These are phyloP conservation scores for Obelidium mucronatum DNA, from an alignment of 192 early-diverging fungal species.

Conservation along the genomic window DNA sequence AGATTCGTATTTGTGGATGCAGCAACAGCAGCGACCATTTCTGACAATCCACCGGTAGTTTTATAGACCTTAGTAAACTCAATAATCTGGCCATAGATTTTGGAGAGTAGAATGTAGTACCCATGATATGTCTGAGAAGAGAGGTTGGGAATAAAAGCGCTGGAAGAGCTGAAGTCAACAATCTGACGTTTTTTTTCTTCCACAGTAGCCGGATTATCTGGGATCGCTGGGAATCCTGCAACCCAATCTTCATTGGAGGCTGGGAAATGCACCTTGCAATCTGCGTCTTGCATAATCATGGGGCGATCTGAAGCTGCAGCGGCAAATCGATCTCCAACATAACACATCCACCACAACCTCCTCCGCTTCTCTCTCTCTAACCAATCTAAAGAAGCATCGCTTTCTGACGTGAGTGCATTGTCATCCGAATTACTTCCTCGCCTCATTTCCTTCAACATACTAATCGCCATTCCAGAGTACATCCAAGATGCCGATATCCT, in stretches of 20 bases:
- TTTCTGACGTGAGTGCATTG: conserved; percentile 8
- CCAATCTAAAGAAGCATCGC: conserved; percentile 31
- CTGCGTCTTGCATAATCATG: conserved; percentile 53
- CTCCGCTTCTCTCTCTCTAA: conserved; percentile 50
- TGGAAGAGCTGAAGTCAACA: conserved; percentile 42
- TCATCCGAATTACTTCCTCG: conserved; percentile 49
- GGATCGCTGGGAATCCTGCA: background rate
- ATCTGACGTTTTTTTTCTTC: conserved; percentile 33
- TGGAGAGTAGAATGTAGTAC: conserved; percentile 50
- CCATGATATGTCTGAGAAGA: conserved; percentile 31
- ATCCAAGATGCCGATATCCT: conserved; percentile 55
- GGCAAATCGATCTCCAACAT: conserved; percentile 50
- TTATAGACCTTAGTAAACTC: conserved; percentile 45
- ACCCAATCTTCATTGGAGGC: conserved; percentile 4
- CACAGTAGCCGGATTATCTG: background rate
- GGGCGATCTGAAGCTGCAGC: conserved; percentile 45
- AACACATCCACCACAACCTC: conserved; percentile 58
- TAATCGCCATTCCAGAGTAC: conserved; percentile 59
- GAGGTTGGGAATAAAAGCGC: conserved; percentile 43
- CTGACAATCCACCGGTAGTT: conserved; percentile 9
- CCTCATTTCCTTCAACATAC: conserved; percentile 54
- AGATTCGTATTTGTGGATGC: background rate
- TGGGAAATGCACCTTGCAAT: conserved; percentile 57
- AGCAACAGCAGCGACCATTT: too few species aligned
- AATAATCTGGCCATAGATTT: conserved; percentile 56